Percentiles rank a stretch among this genome's conserved stretches.
Conservation (phyloP, 495 filamentous ascomycete species). For the Xylaria sp. region DNA sequence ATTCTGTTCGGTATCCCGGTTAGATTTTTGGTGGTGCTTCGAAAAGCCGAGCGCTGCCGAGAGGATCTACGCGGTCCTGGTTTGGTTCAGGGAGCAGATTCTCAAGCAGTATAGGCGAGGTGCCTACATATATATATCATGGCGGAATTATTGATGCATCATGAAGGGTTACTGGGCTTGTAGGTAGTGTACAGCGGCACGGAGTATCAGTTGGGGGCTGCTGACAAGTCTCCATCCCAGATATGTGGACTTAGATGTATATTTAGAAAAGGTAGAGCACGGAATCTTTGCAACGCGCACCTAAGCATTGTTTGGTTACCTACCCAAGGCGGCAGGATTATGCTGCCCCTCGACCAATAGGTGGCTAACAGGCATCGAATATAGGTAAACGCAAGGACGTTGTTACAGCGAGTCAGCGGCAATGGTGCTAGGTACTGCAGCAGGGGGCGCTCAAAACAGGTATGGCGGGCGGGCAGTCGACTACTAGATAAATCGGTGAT, state of each 20-base stretch:
- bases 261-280: not conserved
- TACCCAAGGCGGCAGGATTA: not conserved
- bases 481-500: not conserved
- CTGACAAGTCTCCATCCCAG: not conserved
- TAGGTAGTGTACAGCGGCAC: not conserved
- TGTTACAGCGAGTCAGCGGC: not conserved
- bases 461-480: not conserved
- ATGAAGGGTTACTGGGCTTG: not conserved
- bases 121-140: not conserved
- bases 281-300: not conserved
- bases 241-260: conserved; percentile 4
- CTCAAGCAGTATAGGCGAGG: not conserved
- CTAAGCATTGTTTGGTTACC: not conserved
- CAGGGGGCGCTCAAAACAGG: not conserved
- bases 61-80: not conserved
- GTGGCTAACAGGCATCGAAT: not conserved
- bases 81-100: not conserved
- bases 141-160: not conserved
- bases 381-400: not conserved
- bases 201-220: conserved; percentile 11
- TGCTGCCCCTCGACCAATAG: not conserved
- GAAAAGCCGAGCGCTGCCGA: not conserved
- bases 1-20: not conserved
- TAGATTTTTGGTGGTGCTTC: not conserved
- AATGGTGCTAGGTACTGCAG: too few relatives aligned